These are phyloP conservation scores for Pichia pseudocactophila DNA, from an alignment of 805 yeast species.

Conservation along the genomic window DNA sequence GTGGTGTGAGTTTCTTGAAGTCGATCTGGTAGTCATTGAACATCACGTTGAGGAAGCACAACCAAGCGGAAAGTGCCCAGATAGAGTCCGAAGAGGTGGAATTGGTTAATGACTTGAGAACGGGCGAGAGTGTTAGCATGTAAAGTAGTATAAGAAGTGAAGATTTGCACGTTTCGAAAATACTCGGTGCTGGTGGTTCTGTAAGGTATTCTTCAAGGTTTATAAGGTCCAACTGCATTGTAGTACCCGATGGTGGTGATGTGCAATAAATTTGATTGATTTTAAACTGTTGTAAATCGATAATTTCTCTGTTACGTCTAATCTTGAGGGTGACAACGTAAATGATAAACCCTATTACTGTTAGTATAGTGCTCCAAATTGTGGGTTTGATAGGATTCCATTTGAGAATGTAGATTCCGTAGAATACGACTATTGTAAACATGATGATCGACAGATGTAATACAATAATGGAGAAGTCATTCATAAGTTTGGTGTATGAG, in stretches of 20 bases:
- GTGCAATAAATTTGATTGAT: constrained; percentile 19
- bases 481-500: constrained; percentile 52
- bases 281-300: constrained; percentile 21
- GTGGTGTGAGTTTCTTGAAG: constrained; percentile 17
- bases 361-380: constrained; percentile 24
- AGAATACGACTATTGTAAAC: constrained; percentile 59
- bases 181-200: constrained; percentile 23
- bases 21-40: constrained; percentile 61
- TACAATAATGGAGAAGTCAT: constrained; percentile 62
- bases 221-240: neutral
- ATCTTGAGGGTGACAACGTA: constrained; percentile 25
- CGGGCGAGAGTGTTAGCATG: constrained; percentile 76
- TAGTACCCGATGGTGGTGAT: neutral
- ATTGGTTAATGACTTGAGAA: constrained; percentile 75
- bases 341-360: constrained; percentile 29
- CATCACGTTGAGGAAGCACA: constrained; percentile 58
- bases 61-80: constrained; percentile 84
- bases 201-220: constrained; percentile 19
- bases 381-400: constrained; percentile 46
- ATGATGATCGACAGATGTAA: constrained; percentile 58
- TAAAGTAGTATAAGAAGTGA: constrained; percentile 60
- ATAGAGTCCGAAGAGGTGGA: constrained; percentile 91
- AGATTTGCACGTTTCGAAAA: constrained; percentile 44
- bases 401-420: constrained; percentile 41
- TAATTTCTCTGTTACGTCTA: constrained; percentile 23